These are phyloP conservation scores for Amanita subjunquillea DNA, from an alignment of 768 basidiomycete species.

Conservation along the genomic window DNA sequence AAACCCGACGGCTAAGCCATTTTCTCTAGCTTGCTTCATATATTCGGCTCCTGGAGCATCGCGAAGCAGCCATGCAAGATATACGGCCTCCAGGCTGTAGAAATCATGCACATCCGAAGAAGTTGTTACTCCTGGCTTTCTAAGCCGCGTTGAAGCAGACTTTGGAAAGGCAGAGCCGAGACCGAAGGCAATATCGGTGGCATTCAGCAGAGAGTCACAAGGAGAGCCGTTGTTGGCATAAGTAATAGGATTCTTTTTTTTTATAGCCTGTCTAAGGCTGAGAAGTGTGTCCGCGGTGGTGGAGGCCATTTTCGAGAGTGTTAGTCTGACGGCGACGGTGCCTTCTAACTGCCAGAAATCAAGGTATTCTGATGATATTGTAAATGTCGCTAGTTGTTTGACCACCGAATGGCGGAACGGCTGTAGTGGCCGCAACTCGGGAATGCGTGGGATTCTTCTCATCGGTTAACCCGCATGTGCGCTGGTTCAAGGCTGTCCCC, in stretches of 20 bases:
- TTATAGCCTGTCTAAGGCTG: conserved; percentile 54
- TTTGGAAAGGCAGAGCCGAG: conserved; percentile 52
- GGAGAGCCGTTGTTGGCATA: conserved; percentile 35
- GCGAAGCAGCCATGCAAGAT: conserved; percentile 72
- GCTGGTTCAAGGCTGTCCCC: conserved; percentile 92
- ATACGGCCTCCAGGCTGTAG: conserved; percentile 73
- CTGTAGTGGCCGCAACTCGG: conserved; percentile 75
- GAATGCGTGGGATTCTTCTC: conserved; percentile 63
- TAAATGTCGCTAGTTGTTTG: conserved; percentile 3
- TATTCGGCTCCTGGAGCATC: conserved; percentile 78
- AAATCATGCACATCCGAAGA: conserved; percentile 46
- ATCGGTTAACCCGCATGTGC: conserved; percentile 62
- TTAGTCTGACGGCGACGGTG: too few species aligned
- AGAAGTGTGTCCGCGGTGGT: conserved; percentile 37
- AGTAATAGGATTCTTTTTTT: conserved; percentile 36
- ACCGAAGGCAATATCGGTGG: conserved; percentile 56
- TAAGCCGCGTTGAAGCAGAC: conserved; percentile 67
- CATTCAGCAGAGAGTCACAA: conserved; percentile 37
- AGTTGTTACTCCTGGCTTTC: conserved; percentile 43
- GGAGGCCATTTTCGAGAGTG: conserved; percentile 16
- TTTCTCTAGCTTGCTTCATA: conserved; percentile 74
- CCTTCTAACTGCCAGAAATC: background rate
- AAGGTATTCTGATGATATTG: too few species aligned
- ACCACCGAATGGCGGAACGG: conserved; percentile 48
- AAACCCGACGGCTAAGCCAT: conserved; percentile 61